A percentile compares a stretch with the other conserved stretches of the same genome.
phyloP scores from a whole-genome alignment of 805 yeast genomes.

The Lachancea waltii region DNA sequence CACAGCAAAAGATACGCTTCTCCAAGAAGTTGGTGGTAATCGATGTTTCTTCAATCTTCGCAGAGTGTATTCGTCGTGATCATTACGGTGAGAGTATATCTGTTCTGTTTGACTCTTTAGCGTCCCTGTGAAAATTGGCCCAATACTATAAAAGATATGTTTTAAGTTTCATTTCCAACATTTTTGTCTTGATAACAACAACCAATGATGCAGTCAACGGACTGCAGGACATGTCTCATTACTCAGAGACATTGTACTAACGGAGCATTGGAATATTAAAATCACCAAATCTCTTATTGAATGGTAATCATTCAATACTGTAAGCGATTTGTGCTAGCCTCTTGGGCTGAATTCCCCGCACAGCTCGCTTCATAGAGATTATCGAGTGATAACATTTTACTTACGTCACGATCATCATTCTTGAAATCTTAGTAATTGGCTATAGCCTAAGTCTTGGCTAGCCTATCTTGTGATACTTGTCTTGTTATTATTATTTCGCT shows the following conservation, averaged over 20 bases:
- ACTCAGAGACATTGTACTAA: conserved; percentile 39
- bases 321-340: not conserved
- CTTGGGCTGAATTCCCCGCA: too few relatives aligned
- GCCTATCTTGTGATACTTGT: too few relatives aligned
- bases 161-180: not conserved
- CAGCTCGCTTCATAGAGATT: too few relatives aligned
- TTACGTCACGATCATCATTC: too few relatives aligned
- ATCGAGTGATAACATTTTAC: too few relatives aligned
- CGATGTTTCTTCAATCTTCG: conserved; percentile 91
- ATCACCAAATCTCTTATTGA: not conserved
- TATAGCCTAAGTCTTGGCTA: too few relatives aligned
- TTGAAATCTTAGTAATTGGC: too few relatives aligned
- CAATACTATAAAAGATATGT: too few relatives aligned
- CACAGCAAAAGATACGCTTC: conserved; percentile 48
- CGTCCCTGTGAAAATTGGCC: conserved; percentile 40
- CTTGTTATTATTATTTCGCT: too few relatives aligned
- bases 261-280: conserved; percentile 52
- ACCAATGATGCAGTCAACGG: conserved; percentile 54
- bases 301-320: conserved; percentile 1
- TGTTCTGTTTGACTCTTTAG: conserved; percentile 82
- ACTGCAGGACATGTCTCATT: conserved; percentile 42
- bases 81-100: conserved; percentile 97
- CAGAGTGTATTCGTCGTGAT: conserved; percentile 97
- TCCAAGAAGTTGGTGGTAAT: conserved; percentile 74
- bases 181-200: conserved; percentile 1